phyloP scores from a whole-genome alignment of 2,329 filamentous ascomycete species.

The Rhinocladiella similis region DNA sequence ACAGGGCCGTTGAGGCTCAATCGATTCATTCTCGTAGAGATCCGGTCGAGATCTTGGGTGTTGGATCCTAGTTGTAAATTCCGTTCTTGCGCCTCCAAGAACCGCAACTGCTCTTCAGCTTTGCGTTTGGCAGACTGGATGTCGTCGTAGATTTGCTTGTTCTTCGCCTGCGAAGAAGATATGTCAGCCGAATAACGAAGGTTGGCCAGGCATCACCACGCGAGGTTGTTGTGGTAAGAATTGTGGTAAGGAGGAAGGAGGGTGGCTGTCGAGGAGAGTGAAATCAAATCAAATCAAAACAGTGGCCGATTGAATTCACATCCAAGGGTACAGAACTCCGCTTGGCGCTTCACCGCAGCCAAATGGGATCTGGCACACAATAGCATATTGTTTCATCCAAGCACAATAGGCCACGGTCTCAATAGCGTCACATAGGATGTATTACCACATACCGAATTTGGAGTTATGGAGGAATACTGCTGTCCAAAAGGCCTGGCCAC shows the following conservation, averaged over 20 bases:
- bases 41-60: slow-evolving; percentile 72
- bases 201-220: too few species aligned
- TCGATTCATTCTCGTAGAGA: slow-evolving; percentile 62
- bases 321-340: not conserved
- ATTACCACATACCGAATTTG: slow-evolving; percentile 28
- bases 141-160: slow-evolving; percentile 87
- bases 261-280: not conserved
- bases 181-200: slow-evolving; percentile 49
- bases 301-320: too few species aligned
- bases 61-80: slow-evolving; percentile 76
- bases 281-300: not conserved
- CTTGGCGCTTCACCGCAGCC: slow-evolving; percentile 13
- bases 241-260: not conserved
- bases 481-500: slow-evolving; percentile 38
- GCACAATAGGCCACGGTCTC: slow-evolving; percentile 11
- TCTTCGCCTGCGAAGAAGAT: slow-evolving; percentile 69
- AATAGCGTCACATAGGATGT: slow-evolving; percentile 10
- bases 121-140: slow-evolving; percentile 84
- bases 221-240: not conserved
- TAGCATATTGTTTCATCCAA: slow-evolving; percentile 14
- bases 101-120: slow-evolving; percentile 90
- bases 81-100: slow-evolving; percentile 60
- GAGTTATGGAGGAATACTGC: slow-evolving; percentile 31
- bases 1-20: slow-evolving; percentile 63
- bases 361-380: slow-evolving; percentile 8